These are phyloP conservation scores for Phanerochaete carnosa DNA, from an alignment of 768 basidiomycete genomes.

Conservation along the genomic window DNA sequence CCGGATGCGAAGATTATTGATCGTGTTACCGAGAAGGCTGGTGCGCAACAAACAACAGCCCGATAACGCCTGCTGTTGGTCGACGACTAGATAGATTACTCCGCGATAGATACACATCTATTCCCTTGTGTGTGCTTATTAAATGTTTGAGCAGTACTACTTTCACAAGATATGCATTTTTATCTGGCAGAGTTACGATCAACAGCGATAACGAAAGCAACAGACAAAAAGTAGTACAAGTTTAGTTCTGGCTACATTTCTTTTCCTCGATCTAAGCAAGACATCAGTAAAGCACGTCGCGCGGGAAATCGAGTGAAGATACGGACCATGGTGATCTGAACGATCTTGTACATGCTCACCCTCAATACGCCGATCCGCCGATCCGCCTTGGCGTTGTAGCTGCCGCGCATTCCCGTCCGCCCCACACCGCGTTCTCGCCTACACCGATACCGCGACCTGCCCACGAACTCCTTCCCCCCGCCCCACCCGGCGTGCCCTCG, in stretches of 20 bases:
- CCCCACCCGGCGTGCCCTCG: slow-evolving; percentile 69
- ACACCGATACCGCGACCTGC: neutral
- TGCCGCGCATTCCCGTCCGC: neutral
- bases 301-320: neutral
- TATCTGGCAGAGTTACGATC: neutral
- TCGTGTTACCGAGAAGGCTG: slow-evolving; percentile 51
- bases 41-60: slow-evolving; percentile 63
- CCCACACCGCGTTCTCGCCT: neutral
- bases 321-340: neutral
- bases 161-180: neutral
- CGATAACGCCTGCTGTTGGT: slow-evolving; percentile 22
- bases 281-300: neutral
- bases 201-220: neutral
- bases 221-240: neutral
- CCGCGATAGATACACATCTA: too few relatives aligned
- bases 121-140: too few relatives aligned
- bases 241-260: neutral
- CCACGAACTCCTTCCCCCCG: slow-evolving; percentile 26
- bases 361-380: neutral
- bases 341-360: neutral
- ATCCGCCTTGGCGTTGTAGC: neutral
- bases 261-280: neutral
- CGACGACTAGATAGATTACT: too few relatives aligned
- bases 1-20: slow-evolving; percentile 70
- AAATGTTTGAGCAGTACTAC: too few relatives aligned